Evolutionary conservation across 2,329 filamentous ascomycete genomes (phyloP).

Genomic region (Colletotrichum salicis): DNA sequence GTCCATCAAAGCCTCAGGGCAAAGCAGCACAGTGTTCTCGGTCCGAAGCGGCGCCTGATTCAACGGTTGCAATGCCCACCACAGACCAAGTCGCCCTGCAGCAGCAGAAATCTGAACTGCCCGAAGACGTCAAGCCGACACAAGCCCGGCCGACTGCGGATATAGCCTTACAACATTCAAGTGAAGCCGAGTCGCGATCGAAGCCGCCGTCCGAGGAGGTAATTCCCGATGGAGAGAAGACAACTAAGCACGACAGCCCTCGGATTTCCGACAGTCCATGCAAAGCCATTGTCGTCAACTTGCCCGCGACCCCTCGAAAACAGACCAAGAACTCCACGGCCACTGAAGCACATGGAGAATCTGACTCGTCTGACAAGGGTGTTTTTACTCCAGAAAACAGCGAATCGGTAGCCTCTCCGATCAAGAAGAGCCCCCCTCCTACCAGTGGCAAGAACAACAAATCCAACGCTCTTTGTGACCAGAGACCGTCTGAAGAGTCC

Average conservation of each 20-base stretch:
- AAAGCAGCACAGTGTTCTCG: not conserved
- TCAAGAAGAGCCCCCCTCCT: not conserved
- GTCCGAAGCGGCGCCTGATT: not conserved
- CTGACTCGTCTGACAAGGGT: not conserved
- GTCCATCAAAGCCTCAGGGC: not conserved
- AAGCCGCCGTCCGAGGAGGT: constrained; percentile 45
- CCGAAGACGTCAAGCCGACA: not conserved
- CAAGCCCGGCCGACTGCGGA: not conserved
- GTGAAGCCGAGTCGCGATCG: constrained; percentile 37
- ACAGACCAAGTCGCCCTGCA: not conserved
- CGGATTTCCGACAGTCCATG: not conserved
- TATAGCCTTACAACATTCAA: not conserved
- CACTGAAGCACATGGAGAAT: not conserved
- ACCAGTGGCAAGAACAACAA: not conserved
- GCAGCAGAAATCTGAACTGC: not conserved
- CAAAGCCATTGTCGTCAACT: constrained; percentile 18
- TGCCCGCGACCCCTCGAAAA: constrained; percentile 22
- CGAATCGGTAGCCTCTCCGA: not conserved
- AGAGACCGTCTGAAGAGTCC: not conserved
- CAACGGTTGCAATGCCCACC: not conserved
- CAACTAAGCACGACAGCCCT: not conserved
- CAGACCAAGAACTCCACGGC: not conserved
- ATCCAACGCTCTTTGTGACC: not conserved
- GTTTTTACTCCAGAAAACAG: not conserved
- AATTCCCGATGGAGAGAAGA: constrained; percentile 31